These are phyloP conservation scores for Fusarium sp. DNA, from an alignment of 2,329 filamentous ascomycete genomes.

Conservation along the genomic window DNA sequence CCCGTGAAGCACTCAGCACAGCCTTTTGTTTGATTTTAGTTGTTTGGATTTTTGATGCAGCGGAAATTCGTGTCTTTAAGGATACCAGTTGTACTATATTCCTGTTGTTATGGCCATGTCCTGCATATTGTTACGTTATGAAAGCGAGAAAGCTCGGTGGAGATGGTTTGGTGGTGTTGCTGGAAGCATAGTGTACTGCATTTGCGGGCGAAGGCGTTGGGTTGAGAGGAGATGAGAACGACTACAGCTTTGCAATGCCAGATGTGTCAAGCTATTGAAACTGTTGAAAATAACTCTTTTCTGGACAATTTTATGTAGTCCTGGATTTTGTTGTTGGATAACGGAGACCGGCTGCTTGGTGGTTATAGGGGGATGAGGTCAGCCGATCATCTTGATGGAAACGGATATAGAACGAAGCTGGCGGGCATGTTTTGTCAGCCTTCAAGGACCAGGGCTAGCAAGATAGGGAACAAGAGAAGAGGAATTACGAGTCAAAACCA, in stretches of 20 bases:
- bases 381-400: background rate
- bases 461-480: background rate
- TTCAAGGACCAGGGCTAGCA: background rate
- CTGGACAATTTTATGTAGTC: conserved; percentile 22
- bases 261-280: conserved; percentile 11
- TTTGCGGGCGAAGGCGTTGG: conserved; percentile 42
- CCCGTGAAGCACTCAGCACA: background rate
- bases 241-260: conserved; percentile 22
- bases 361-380: conserved; percentile 1
- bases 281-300: conserved; percentile 6
- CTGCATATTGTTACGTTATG: conserved; percentile 25
- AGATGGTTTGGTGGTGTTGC: conserved; percentile 16
- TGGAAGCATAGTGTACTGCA: conserved; percentile 26
- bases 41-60: conserved; percentile 21
- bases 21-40: conserved; percentile 36
- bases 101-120: conserved; percentile 15
- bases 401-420: conserved; percentile 1
- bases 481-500: background rate
- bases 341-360: conserved; percentile 6
- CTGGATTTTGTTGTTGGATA: conserved; percentile 2
- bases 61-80: conserved; percentile 9
- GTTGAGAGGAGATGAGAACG: conserved; percentile 14
- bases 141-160: conserved; percentile 13
- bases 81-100: conserved; percentile 25
- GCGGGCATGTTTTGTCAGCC: background rate